phyloP scores from a whole-genome alignment of 768 basidiomycete species.

The Rhizopogon rudus region DNA sequence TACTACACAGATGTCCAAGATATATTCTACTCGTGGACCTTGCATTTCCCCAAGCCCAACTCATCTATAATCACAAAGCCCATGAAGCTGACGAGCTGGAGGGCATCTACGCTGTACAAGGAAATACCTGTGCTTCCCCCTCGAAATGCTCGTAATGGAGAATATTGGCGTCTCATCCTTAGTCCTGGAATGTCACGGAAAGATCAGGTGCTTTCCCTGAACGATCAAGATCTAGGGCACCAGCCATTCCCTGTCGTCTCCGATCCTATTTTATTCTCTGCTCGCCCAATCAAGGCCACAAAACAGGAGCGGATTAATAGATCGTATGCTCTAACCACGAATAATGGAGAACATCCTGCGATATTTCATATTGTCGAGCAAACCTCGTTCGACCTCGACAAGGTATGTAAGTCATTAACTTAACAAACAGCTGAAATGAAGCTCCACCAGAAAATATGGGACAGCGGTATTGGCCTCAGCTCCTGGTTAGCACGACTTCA shows the following conservation, averaged over 20 bases:
- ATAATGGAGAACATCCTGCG: conserved; percentile 13
- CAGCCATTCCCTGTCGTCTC: conserved; percentile 60
- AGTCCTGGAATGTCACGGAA: conserved; percentile 28
- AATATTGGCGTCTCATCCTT: conserved; percentile 65
- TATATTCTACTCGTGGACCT: conserved; percentile 67
- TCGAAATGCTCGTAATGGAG: conserved; percentile 40
- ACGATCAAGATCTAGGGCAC: conserved; percentile 35
- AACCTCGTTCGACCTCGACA: conserved; percentile 89
- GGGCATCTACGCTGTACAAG: conserved; percentile 66
- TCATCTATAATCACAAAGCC: conserved; percentile 34
- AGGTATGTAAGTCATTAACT: conserved; percentile 44
- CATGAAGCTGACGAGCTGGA: conserved; percentile 71
- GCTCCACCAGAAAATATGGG: conserved; percentile 85
- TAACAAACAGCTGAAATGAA: background rate
- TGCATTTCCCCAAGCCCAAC: conserved; percentile 16
- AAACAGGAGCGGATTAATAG: conserved; percentile 72
- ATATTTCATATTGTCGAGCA: conserved; percentile 63
- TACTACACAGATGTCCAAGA: conserved; percentile 48
- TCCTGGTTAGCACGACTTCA: conserved; percentile 60
- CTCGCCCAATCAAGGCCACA: conserved; percentile 22
- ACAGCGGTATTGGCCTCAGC: conserved; percentile 83
- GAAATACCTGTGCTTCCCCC: conserved; percentile 67
- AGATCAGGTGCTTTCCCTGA: conserved; percentile 37
- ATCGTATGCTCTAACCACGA: conserved; percentile 37
- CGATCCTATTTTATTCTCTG: conserved; percentile 53